phyloP scores from a whole-genome alignment of 2,329 filamentous ascomycete genomes.

The Talaromyces marneffei region DNA sequence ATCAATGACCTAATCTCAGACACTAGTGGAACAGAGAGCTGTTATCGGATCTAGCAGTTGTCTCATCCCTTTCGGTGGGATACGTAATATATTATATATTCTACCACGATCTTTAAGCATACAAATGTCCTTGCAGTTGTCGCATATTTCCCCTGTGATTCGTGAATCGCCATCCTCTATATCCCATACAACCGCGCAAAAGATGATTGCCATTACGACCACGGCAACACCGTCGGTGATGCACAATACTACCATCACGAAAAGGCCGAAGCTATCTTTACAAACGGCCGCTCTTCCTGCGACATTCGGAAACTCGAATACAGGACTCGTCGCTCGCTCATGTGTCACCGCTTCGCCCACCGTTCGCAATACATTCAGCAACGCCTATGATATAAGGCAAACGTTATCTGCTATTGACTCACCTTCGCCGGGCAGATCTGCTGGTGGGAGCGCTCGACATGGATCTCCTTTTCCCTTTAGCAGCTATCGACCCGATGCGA shows the following conservation, averaged over 20 bases:
- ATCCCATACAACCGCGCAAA: constrained; percentile 10
- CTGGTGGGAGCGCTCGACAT: constrained; percentile 23
- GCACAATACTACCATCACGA: constrained; percentile 19
- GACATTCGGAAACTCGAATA: constrained; percentile 45
- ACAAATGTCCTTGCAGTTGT: constrained; percentile 14
- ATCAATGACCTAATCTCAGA: background rate
- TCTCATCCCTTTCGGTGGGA: background rate
- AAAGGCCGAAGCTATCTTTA: constrained; percentile 55
- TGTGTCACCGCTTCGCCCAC: constrained; percentile 51
- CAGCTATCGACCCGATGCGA: constrained; percentile 14
- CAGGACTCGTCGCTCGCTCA: constrained; percentile 5
- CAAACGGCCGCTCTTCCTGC: constrained; percentile 50
- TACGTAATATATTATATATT: background rate
- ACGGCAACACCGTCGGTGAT: constrained; percentile 14
- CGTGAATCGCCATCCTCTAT: constrained; percentile 15
- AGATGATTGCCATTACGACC: constrained; percentile 14
- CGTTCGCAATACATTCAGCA: constrained; percentile 56
- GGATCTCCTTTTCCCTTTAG: constrained; percentile 25
- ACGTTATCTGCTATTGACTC: constrained; percentile 33
- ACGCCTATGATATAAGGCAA: constrained; percentile 48
- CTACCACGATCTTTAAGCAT: constrained; percentile 7
- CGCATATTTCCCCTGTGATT: constrained; percentile 10
- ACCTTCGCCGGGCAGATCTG: constrained; percentile 29
- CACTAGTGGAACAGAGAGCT: background rate
- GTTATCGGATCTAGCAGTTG: constrained; percentile 7